A percentile compares a stretch with the other conserved stretches of the same genome.
Conservation (phyloP, 73 alveolate genomes). For the Paramecium pentaurelia region DNA sequence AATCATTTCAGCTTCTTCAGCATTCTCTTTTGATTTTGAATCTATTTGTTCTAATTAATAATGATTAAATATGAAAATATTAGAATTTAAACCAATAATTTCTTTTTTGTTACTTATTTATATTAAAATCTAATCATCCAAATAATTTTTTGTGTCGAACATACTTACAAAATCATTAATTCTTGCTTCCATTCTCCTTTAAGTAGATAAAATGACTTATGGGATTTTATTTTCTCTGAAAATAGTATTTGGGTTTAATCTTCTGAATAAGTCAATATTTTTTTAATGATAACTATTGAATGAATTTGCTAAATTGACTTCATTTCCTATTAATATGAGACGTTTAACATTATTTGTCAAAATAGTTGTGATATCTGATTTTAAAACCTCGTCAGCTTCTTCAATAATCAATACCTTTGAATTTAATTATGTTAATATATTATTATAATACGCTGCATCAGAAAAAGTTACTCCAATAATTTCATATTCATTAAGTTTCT, state of each 20-base stretch:
- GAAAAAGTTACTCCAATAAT: constrained; percentile 89
- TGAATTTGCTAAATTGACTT: constrained; percentile 74
- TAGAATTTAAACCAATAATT: constrained; percentile 65
- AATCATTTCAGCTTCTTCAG: constrained; percentile 74
- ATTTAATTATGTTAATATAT: constrained; percentile 67
- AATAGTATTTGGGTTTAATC: constrained; percentile 2
- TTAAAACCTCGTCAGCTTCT: constrained; percentile 92
- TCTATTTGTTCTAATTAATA: constrained; percentile 55
- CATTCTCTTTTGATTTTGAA: constrained; percentile 75
- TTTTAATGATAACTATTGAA: constrained; percentile 62
- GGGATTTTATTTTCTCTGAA: constrained; percentile 16
- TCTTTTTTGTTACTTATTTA: constrained; percentile 9
- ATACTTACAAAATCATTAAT: constrained; percentile 75
- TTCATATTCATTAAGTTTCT: not conserved
- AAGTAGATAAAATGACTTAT: constrained; percentile 59
- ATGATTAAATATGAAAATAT: constrained; percentile 75
- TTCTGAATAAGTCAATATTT: constrained; percentile 79
- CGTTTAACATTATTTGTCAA: constrained; percentile 66
- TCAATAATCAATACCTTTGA: constrained; percentile 80
- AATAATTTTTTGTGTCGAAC: constrained; percentile 59
- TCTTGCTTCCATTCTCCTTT: constrained; percentile 88
- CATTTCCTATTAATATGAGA: constrained; percentile 86
- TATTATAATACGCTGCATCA: constrained; percentile 77
- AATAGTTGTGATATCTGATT: constrained; percentile 72
- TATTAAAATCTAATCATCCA: constrained; percentile 54